Evolutionary conservation across 2,329 filamentous ascomycete genomes (phyloP), one percentile per base, ranked within the genome.

Genomic region (Apiospora koreana): DNA sequence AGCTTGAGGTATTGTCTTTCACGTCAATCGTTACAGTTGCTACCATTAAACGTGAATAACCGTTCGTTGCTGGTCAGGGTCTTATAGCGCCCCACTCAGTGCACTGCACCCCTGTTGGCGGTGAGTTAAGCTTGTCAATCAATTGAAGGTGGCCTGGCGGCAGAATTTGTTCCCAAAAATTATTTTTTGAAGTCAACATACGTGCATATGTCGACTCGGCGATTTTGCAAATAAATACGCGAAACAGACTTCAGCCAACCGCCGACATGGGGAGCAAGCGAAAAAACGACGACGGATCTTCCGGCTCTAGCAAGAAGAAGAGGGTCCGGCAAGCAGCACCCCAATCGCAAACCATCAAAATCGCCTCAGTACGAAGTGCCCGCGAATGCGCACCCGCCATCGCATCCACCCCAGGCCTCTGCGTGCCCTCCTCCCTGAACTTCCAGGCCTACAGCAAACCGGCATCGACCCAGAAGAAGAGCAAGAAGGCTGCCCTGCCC

Each of bases 301-400:
- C 79, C 1, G 84, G 83, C 69, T 79, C 83, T 31, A 85, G 86
- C 73, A 89, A 85, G 79, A 89, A 88, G 79, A 42, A 45, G 25
- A 75, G 75, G 70, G 10, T 41, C 18, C 54, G 54, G 3, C 54
- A 62, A 45, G 69, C 78, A 58, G 68, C 77, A 48, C 77, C 80
- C n/a, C 75, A 80, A 65, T 72, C 81, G 18, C 72, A 69, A 31
- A 81, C 78, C 43, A 80, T 86, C 69, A 83, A 80, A 54, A 81
- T 89, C 41, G 82, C 85, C 42, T 83, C 86, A 1, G 76, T 88
- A 18, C 79, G 85, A 35, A 80, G 80, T 70, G 81, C 82, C 23
- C 83, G 83, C 72, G 80, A 80, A 73, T 87, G 82, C 67, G 86
- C 87, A 25, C 88, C 88, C 2, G 81, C 88, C 38, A 81, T 89